Evolutionary conservation across 83 land plant species (phyloP).

Genomic region (Larix sibirica): DNA sequence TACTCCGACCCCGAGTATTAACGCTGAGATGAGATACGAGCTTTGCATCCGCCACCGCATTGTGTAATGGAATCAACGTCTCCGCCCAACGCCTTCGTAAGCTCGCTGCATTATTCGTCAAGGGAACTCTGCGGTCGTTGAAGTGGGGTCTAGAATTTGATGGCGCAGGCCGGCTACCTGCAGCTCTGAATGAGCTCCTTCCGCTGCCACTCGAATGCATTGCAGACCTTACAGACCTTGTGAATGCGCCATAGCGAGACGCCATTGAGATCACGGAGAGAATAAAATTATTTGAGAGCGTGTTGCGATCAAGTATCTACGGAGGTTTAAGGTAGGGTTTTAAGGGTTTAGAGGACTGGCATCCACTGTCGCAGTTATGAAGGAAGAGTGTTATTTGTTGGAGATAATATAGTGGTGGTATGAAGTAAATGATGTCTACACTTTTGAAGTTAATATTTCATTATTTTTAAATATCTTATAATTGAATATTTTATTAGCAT

Average conservation of each 20-base stretch:
- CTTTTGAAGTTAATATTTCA: too few species aligned
- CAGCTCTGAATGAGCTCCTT: neutral
- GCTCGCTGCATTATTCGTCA: too few species aligned
- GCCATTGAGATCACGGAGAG: neutral
- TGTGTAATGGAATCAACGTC: slow-evolving; percentile 8
- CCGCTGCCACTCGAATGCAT: neutral
- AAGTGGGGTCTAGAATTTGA: slow-evolving; percentile 1
- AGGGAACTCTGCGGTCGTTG: too few species aligned
- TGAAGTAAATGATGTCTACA: too few species aligned
- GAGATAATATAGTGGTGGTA: too few species aligned
- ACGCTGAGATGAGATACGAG: slow-evolving; percentile 9
- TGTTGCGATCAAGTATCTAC: neutral
- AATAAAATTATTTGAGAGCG: neutral
- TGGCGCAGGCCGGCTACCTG: too few species aligned
- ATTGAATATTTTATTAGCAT: too few species aligned
- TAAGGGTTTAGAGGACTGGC: neutral
- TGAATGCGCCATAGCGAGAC: neutral
- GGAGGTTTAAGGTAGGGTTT: neutral
- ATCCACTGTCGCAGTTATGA: too few species aligned
- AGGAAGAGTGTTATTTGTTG: too few species aligned
- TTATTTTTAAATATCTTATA: too few species aligned
- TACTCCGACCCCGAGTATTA: neutral
- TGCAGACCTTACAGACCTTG: slow-evolving; percentile 5
- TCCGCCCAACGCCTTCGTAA: slow-evolving; percentile 1
- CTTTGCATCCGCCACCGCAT: slow-evolving; percentile 11